Evolutionary conservation across 306 rosid genomes (phyloP).

Genomic region (Vigna hirtella): DNA sequence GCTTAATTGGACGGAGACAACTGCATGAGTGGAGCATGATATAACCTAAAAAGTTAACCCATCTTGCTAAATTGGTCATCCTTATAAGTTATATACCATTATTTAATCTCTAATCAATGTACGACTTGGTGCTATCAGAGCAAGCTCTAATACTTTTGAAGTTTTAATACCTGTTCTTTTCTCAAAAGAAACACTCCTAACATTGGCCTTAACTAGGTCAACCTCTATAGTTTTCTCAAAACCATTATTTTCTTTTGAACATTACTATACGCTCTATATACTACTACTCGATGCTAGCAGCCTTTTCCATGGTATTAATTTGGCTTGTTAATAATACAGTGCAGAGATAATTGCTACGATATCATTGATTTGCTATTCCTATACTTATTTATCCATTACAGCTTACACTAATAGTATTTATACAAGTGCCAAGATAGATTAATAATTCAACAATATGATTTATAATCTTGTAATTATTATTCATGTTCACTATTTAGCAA

Average conservation of each 20-base stretch:
- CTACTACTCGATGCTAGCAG: too few relatives aligned
- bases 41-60: conserved; percentile 13
- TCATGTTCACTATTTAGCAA: neutral
- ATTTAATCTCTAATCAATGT: neutral
- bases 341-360: too few relatives aligned
- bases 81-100: neutral
- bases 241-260: too few relatives aligned
- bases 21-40: neutral
- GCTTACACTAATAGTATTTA: neutral
- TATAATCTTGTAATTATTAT: neutral
- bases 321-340: too few relatives aligned
- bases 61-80: neutral
- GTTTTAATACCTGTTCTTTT: neutral
- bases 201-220: neutral
- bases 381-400: too few relatives aligned
- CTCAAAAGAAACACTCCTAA: conserved; percentile 10
- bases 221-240: neutral
- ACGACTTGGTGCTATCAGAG: neutral
- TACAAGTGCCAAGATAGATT: neutral
- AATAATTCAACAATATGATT: neutral
- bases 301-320: too few relatives aligned
- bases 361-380: too few relatives aligned
- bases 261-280: too few relatives aligned
- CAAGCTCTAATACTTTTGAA: neutral
- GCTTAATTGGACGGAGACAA: neutral